Evolutionary conservation across 1,139 yeast species (phyloP).

Genomic region (Debaryomyces fabryi): DNA sequence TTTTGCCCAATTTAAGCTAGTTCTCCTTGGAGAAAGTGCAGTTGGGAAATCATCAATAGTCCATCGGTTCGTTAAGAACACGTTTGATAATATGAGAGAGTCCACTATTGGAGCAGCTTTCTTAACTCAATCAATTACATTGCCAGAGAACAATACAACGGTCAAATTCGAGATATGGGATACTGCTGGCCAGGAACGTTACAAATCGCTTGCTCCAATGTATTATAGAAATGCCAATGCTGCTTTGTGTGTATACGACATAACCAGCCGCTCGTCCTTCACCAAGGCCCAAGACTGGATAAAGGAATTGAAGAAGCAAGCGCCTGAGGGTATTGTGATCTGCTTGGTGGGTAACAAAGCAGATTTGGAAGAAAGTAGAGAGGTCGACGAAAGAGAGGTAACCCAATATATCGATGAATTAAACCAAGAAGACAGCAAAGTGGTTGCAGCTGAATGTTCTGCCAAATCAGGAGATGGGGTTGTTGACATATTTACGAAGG

Average conservation of each 20-base stretch:
- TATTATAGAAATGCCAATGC: conserved; percentile 50
- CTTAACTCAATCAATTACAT: conserved; percentile 78
- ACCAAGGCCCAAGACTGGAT: conserved; percentile 95
- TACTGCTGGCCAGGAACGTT: conserved; percentile 55
- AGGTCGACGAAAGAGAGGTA: conserved; percentile 42
- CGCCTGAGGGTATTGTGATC: conserved; percentile 79
- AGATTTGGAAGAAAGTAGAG: conserved; percentile 63
- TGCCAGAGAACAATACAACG: conserved; percentile 38
- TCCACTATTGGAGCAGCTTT: conserved; percentile 98
- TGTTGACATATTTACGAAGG: conserved; percentile 42
- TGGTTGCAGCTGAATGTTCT: conserved; percentile 46
- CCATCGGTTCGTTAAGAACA: conserved; percentile 59
- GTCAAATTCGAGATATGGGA: conserved; percentile 54
- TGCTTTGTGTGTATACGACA: conserved; percentile 40
- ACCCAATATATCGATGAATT: conserved; percentile 36
- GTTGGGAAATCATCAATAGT: conserved; percentile 53
- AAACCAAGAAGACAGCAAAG: conserved; percentile 30
- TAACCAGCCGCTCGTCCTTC: conserved; percentile 58
- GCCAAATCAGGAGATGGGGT: conserved; percentile 53
- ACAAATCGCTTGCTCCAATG: conserved; percentile 52
- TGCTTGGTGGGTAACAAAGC: conserved; percentile 88
- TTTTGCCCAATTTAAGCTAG: conserved; percentile 50
- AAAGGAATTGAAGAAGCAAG: conserved; percentile 90
- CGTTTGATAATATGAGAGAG: conserved; percentile 91
- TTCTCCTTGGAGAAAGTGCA: conserved; percentile 51